phyloP scores from a whole-genome alignment of 2,329 filamentous ascomycete species.

The Scleromitrula shiraiana region DNA sequence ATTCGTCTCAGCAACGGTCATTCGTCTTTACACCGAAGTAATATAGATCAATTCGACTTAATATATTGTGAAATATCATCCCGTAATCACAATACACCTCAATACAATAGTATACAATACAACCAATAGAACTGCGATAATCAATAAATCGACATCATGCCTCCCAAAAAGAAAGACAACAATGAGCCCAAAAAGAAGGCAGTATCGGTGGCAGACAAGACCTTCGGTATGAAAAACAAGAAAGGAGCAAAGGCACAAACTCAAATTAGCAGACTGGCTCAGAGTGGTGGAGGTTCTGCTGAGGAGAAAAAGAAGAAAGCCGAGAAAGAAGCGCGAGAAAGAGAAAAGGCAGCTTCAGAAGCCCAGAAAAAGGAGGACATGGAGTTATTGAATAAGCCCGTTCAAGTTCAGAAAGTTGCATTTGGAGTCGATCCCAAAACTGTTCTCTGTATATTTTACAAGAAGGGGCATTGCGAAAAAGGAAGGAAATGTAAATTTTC shows the following conservation, averaged over 20 bases:
- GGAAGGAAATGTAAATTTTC: slow-evolving; percentile 97
- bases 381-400: slow-evolving; percentile 77
- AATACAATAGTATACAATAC: too few relatives aligned
- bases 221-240: slow-evolving; percentile 99
- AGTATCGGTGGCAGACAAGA: slow-evolving; percentile 74
- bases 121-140: too few relatives aligned
- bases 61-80: too few relatives aligned
- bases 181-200: slow-evolving; percentile 44
- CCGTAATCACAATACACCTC: too few relatives aligned
- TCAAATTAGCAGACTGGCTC: slow-evolving; percentile 77
- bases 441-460: slow-evolving; percentile 91
- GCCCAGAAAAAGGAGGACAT: slow-evolving; percentile 72
- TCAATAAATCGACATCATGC: slow-evolving; percentile 46
- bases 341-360: slow-evolving; percentile 87
- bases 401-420: slow-evolving; percentile 94
- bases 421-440: slow-evolving; percentile 99
- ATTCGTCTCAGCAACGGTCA: too few relatives aligned
- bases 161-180: slow-evolving; percentile 57
- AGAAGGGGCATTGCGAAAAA: slow-evolving; percentile 96
- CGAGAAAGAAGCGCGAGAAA: slow-evolving; percentile 61
- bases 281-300: slow-evolving; percentile 67
- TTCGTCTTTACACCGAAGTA: too few relatives aligned
- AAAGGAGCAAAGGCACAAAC: slow-evolving; percentile 88
- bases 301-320: slow-evolving; percentile 78
- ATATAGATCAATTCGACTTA: too few relatives aligned